These are phyloP conservation scores for Claviceps sp. DNA, from an alignment of 2,329 filamentous ascomycete species.

Conservation along the genomic window DNA sequence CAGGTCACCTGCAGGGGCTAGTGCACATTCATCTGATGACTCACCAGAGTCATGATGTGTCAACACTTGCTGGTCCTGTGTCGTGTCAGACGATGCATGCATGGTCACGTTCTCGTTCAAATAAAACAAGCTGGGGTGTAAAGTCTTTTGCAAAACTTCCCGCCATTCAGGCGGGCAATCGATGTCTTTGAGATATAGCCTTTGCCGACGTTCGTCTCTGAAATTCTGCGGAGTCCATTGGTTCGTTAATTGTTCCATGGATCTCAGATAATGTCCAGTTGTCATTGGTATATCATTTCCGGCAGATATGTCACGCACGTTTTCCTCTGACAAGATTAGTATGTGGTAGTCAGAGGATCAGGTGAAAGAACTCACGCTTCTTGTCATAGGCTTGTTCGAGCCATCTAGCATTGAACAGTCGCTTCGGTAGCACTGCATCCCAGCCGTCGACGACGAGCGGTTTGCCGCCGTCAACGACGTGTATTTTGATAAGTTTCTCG, in stretches of 20 bases:
- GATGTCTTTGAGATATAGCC: constrained; percentile 93
- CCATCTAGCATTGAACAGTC: constrained; percentile 72
- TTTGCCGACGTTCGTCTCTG: constrained; percentile 65
- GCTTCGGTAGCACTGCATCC: constrained; percentile 58
- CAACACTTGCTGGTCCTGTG: constrained; percentile 10
- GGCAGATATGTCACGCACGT: constrained; percentile 65
- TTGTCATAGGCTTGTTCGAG: constrained; percentile 64
- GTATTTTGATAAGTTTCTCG: constrained; percentile 69
- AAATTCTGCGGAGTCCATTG: constrained; percentile 69
- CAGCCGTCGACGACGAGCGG: constrained; percentile 88
- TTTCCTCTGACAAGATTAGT: constrained; percentile 49
- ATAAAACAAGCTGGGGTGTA: constrained; percentile 78
- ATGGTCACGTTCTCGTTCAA: constrained; percentile 63
- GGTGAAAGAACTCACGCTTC: constrained; percentile 46
- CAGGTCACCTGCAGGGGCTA: constrained; percentile 70
- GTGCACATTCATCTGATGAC: constrained; percentile 38
- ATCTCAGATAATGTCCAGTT: constrained; percentile 78
- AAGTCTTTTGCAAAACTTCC: constrained; percentile 59
- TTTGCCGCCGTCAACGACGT: constrained; percentile 75
- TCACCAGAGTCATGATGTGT: constrained; percentile 22
- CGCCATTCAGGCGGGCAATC: constrained; percentile 86
- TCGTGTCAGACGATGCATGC: constrained; percentile 7
- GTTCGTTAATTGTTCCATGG: constrained; percentile 70
- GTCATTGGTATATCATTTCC: constrained; percentile 71
- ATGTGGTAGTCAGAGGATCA: constrained; percentile 10